These are phyloP conservation scores for Trichoderma sp. DNA, from an alignment of 2,329 filamentous ascomycete species.

Conservation along the genomic window DNA sequence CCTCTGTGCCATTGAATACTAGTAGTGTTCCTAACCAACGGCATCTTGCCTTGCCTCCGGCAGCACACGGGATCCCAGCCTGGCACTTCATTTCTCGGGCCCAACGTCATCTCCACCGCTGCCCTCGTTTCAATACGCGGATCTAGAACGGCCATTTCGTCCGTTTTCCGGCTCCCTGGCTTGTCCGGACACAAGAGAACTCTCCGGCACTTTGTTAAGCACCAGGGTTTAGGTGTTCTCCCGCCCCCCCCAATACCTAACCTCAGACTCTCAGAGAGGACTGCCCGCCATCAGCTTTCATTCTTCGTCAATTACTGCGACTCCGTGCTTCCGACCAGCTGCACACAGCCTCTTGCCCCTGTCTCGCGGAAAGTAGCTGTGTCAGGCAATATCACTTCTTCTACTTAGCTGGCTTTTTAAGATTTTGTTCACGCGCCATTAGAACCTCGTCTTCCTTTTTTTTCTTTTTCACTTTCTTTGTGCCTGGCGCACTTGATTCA, in stretches of 20 bases:
- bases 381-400: constrained; percentile 1
- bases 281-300: constrained; percentile 1
- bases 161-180: constrained; percentile 10
- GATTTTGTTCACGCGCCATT: constrained; percentile 1
- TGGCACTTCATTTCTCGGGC: constrained; percentile 2
- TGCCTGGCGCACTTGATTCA: constrained; percentile 14
- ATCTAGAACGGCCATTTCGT: constrained; percentile 8
- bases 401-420: background rate
- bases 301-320: constrained; percentile 2
- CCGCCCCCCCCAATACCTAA: constrained; percentile 6
- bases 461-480: background rate
- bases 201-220: constrained; percentile 9
- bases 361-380: background rate
- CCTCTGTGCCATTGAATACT: background rate
- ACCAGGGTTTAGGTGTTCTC: background rate
- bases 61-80: background rate
- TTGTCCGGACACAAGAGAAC: constrained; percentile 8
- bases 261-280: background rate
- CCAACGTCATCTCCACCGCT: constrained; percentile 10
- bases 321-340: background rate
- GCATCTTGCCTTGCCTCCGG: background rate
- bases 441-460: background rate
- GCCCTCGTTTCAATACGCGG: constrained; percentile 7
- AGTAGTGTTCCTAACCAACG: background rate
- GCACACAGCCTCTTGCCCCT: constrained; percentile 11